Evolutionary conservation across 768 basidiomycete species (phyloP), one percentile per base, ranked within the genome.

Genomic region (Leccinum subgranulosum): DNA sequence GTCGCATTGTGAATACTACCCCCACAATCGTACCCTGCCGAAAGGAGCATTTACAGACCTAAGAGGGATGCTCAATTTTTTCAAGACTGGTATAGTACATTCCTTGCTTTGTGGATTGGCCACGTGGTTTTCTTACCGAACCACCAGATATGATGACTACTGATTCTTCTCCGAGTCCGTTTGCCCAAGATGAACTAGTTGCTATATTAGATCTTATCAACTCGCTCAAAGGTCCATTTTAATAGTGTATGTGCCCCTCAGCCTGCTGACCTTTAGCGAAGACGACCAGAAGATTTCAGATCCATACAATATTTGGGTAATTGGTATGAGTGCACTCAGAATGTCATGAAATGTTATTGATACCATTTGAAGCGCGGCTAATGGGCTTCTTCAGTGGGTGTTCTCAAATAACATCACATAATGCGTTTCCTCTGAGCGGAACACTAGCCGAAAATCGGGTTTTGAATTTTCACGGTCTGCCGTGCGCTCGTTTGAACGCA

Each of bases 1-100:
- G 63, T 49, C 55, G 14, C 63, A 61, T 23, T 64, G 62, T 10
- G 62, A 64, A 52, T 64, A 51, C 53, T 61, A 65, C 4, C 58
- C 55, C 2, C 49, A 64, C 25, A 25, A 25, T 29, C 53, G 47
- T 21, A 49, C 17, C 7, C 46, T 61, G 41, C 51, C 58, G 3
- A 39, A 48, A 5, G 10, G 19, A 11, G 53, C 50, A 54, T 23
- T 64, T n/a, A 55, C 48, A 19, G 49, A 49, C 7, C 59, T 64
- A 7, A 49, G 55, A 49, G 59, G 63, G 5, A 65, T 61, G 55
- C 63, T 64, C 34, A 57, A 64, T 25, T 57, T 49, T 47, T 50
- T 53, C 19, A 61, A 41, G 50, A 65, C 52, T 0, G 63, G 63
- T 65, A 28, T 15, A 21, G 29, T 12, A n/a, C 11, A 41, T 41